Evolutionary conservation across 2,329 filamentous ascomycete species (phyloP).

Genomic region (Beauveria pseudobassiana): DNA sequence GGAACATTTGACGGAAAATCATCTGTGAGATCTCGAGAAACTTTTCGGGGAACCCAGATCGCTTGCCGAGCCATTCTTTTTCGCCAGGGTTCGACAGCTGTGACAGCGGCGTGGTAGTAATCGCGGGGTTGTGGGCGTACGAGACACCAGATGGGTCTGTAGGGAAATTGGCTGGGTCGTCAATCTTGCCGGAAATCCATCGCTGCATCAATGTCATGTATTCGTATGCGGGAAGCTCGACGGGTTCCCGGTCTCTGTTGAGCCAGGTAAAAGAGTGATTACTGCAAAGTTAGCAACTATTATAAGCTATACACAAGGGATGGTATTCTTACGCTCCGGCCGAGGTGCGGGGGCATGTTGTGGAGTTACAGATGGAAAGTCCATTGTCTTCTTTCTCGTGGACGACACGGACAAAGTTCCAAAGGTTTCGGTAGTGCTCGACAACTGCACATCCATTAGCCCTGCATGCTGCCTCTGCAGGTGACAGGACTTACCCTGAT

Average conservation of each 20-base stretch:
- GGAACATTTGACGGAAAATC: constrained; percentile 97
- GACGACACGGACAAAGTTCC: constrained; percentile 82
- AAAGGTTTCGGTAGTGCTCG: constrained; percentile 83
- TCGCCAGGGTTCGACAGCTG: constrained; percentile 55
- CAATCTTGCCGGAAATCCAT: constrained; percentile 95
- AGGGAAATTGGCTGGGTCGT: constrained; percentile 83
- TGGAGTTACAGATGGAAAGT: constrained; percentile 72
- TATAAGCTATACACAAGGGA: background rate
- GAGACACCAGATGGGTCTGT: constrained; percentile 70
- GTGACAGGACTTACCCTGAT: constrained; percentile 64
- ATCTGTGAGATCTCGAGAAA: constrained; percentile 87
- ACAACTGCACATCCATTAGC: constrained; percentile 52
- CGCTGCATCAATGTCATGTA: constrained; percentile 95
- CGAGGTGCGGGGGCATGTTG: constrained; percentile 84
- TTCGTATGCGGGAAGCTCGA: constrained; percentile 84
- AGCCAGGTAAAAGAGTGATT: constrained; percentile 97
- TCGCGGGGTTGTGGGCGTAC: constrained; percentile 53
- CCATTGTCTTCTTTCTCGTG: constrained; percentile 79
- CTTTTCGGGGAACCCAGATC: constrained; percentile 83
- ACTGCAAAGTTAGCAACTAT: constrained; percentile 25
- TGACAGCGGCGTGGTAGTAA: constrained; percentile 52
- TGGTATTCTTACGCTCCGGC: constrained; percentile 71
- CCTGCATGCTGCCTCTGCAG: constrained; percentile 11
- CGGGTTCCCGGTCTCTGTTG: constrained; percentile 76
- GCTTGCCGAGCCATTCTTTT: constrained; percentile 77